A percentile compares a stretch with the other conserved stretches of the same genome.
phyloP scores from a whole-genome alignment of 352 stramenopile species.

The Globisporangium paroecandrum region DNA sequence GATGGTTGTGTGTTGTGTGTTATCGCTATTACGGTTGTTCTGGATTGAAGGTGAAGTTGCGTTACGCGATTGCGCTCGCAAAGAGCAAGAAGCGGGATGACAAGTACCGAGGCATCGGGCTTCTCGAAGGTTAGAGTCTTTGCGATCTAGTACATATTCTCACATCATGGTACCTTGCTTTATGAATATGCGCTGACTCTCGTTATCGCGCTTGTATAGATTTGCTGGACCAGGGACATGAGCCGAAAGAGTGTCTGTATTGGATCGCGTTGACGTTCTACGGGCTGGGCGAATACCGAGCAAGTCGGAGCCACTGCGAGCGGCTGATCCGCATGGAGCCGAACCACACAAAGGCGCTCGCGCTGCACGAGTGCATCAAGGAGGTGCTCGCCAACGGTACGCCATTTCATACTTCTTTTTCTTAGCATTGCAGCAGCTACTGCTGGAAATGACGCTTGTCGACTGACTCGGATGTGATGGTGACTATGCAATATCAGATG shows the following conservation, averaged over 20 bases:
- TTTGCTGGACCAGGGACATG: slow-evolving; percentile 48
- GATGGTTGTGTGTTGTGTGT: neutral
- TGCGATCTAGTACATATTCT: neutral
- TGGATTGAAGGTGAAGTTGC: slow-evolving; percentile 56
- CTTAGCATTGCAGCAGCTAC: neutral
- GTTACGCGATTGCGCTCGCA: slow-evolving; percentile 64
- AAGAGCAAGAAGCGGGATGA: slow-evolving; percentile 82
- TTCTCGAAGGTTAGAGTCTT: slow-evolving; percentile 64
- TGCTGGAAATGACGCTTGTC: neutral
- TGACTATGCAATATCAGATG: slow-evolving; percentile 28
- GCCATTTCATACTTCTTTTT: neutral
- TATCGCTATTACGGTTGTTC: neutral
- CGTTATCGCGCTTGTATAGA: slow-evolving; percentile 27
- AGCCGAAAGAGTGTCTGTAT: slow-evolving; percentile 69
- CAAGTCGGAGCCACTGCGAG: slow-evolving; percentile 70
- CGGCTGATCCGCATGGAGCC: slow-evolving; percentile 72
- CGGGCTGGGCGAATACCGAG: slow-evolving; percentile 61
- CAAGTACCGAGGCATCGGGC: slow-evolving; percentile 64
- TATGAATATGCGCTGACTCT: neutral
- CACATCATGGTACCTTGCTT: neutral
- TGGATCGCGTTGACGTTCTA: slow-evolving; percentile 75
- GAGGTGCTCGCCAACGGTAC: slow-evolving; percentile 57
- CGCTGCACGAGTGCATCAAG: slow-evolving; percentile 76
- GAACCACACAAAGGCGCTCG: slow-evolving; percentile 62
- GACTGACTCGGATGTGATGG: neutral